Base-by-base conservation (phyloP, 768 basidiomycete species). In the Tricholoma saponaceum region DNA sequence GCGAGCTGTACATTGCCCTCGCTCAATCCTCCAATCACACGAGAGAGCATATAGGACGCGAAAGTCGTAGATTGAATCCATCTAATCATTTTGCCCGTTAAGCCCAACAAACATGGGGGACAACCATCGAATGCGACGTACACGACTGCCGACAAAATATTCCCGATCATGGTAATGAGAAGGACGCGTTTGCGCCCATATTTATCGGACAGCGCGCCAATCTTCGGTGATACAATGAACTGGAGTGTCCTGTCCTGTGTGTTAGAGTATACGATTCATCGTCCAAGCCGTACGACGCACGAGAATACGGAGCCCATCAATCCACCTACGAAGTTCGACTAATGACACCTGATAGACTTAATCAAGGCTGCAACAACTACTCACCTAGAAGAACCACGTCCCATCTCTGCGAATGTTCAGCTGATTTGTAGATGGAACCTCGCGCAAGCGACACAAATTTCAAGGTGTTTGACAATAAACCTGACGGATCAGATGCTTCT, bases 1-100 rank as follows among this genome's bases (percentile, higher is more conserved):
- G 92, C 90, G 46, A 99, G 78, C 69, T 99, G 96, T 10, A 98
- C 96, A 67, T 99, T 99, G 46, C 96, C 96, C 76, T 99, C 96
- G 66, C 91, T 93, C 8, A 98, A 76, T 3, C 96, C 96, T 9
- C 95, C 95, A 33, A 98, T 85, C 5, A 98, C 78, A 13, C 96
- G 84, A 8, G 95, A 94, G 23, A 95, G 82, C 78, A 94, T 79
- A 68, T 92, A 98, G 0, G 90, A 87, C 1, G 89, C 90, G 70
- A 97, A 98, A 0, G 90, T 85, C 2, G 95, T 95, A 0, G 93
- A 93, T 66, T 87, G 82, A 47, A 95, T 80, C 94, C 94, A 97
- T 44, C 93, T 94, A 62, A 44, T 39, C 4, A 10, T 22, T 4
- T 32, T 23, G n/a, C 14, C 58, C 61, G 16, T 55, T 49, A 39